Evolutionary conservation across 768 basidiomycete genomes (phyloP), one percentile per base, ranked within the genome.

Genomic region (Mycena venus): DNA sequence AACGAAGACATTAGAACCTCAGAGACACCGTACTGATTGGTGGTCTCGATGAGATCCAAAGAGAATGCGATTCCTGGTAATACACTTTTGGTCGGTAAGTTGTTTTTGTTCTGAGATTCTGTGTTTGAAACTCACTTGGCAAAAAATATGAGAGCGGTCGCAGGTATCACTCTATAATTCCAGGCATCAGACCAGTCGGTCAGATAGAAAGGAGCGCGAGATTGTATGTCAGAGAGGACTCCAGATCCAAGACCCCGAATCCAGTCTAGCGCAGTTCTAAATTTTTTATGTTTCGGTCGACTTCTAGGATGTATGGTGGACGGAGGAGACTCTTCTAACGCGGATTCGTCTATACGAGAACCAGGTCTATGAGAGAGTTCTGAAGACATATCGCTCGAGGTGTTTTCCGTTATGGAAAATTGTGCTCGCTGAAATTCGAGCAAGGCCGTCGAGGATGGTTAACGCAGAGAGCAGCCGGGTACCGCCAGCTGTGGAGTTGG

Each of bases 11-110:
- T 77, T 0, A 98, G 85, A 8, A 96, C 94, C 82, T 98, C 97
- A 2, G 95, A 87, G 17, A 98, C 95, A 3, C 96, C 96, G 83
- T 98, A 98, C 78, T 96, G 90, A 27, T 91, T 88, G 1, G 96
- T 96, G 0, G 96, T 96, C 82, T 97, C 95, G 81, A 97, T 98
- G 17, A 98, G 85, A 80, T 97, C 96, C 64, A 98, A 82, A 25
- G 96, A 96, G 82, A 98, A 98, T 2, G 97, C 96, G 55, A 97
- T 93, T 11, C 94, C 96, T 19, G 96, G 96, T 21, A 97, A 87
- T n/a, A 96, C 91, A 75, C 94, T 94, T 77, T n/a, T 6, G 7
- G 10, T 19, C 25, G 29, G 10, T 56, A 10, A 67, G 34, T 21
- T 17, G n/a, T 25, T 29, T 9, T 8, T 47, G 19, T 29, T 17